These are phyloP conservation scores for Scytalidium sp. DNA, from an alignment of 2,329 filamentous ascomycete genomes.

Conservation along the genomic window DNA sequence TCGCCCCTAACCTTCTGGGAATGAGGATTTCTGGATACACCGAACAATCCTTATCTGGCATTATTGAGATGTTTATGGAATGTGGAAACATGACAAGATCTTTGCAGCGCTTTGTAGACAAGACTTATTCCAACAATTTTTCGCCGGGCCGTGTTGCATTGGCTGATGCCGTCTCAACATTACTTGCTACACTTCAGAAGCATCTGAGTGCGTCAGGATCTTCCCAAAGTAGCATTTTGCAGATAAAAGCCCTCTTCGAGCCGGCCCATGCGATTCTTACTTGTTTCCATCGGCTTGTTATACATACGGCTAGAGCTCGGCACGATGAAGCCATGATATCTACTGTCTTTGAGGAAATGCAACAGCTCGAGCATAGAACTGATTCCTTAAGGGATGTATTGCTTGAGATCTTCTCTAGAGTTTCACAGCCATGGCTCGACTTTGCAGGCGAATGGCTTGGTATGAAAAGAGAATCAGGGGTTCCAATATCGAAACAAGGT, in stretches of 20 bases:
- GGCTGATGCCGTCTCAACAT: conserved; percentile 33
- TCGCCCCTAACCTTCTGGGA: conserved; percentile 44
- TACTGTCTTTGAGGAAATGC: conserved; percentile 58
- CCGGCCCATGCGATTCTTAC: conserved; percentile 26
- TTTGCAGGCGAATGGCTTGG: conserved; percentile 75
- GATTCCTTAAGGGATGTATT: conserved; percentile 60
- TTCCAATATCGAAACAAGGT: conserved; percentile 49
- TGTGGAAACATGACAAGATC: conserved; percentile 30
- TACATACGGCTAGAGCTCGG: conserved; percentile 25
- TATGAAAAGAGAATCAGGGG: conserved; percentile 54
- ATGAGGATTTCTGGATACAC: conserved; percentile 46
- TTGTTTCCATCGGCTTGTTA: conserved; percentile 26
- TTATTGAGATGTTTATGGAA: conserved; percentile 33
- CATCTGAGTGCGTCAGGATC: conserved; percentile 21
- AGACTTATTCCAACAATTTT: conserved; percentile 20
- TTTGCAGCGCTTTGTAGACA: conserved; percentile 26
- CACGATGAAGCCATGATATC: conserved; percentile 62
- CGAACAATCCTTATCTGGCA: conserved; percentile 50
- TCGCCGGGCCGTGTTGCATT: conserved; percentile 27
- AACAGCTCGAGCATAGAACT: conserved; percentile 61
- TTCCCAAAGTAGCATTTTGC: conserved; percentile 24
- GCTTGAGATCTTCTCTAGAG: conserved; percentile 61
- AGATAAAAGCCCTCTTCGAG: conserved; percentile 27
- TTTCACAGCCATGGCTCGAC: conserved; percentile 64
- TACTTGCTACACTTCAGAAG: conserved; percentile 28